Evolutionary conservation across 148 eudicot genomes (phyloP), one percentile per base, ranked within the genome.

Genomic region (Cornus kousa): DNA sequence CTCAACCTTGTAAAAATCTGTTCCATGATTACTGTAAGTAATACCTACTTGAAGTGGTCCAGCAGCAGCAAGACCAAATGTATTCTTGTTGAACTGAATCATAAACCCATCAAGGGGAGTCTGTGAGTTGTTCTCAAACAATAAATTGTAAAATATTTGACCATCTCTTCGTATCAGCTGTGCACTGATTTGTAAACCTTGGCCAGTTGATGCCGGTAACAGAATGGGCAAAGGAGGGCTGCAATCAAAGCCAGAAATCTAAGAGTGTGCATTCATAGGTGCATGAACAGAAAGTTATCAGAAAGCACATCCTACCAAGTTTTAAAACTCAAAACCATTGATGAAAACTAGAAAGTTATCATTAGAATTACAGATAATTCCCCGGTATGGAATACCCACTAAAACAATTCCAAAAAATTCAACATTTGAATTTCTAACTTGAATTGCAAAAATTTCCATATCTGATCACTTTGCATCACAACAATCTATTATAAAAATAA

Each of bases 71-170:
- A 93, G 92, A 79, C 99, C 98, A 83, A 95, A 93, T 55, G 97
- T 89, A 81, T 95, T 95, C 86, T 93, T 93, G 79, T 95, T 96
- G 82, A 96, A 96, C 85, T 96, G 99, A 78, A 96, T 96, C 98
- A 96, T 88, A 78, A 96, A 96, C 23, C 97, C 98, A 78, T 95
- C 99, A 60, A 95, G 97, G 60, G 85, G 87, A 62, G 82, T 71
- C 72, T 85, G 93, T 19, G 97, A 74, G 77, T 89, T 92, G 87
- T 95, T 95, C 85, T 95, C 95, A 80, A 95, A 92, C 40, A 87
- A 70, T 88, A 95, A 80, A 89, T 89, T 90, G 92, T 95, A 95
- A 68, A 85, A 95, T 77, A 92, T 79, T 73, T 93, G 97, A 62
- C 99, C 99, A 78, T 96, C 99, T 87, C 84, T 90, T 76, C 99